These are phyloP conservation scores for Chytriomyces hyalinus DNA, from an alignment of 192 early-diverging fungal species.

Conservation along the genomic window DNA sequence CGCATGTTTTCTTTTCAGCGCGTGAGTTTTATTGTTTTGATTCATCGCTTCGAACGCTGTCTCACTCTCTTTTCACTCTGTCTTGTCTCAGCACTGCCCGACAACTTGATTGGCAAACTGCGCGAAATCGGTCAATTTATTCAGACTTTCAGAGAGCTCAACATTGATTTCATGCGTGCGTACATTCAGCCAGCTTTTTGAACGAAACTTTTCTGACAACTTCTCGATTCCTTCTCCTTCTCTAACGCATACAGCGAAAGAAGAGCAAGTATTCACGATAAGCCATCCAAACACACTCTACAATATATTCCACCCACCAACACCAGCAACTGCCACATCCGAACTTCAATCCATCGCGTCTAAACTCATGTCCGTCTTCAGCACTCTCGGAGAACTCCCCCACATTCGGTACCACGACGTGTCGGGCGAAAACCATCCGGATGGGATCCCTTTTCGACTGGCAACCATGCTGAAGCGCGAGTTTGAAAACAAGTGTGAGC, in stretches of 20 bases:
- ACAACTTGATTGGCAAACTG: slow-evolving; percentile 50
- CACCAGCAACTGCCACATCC: slow-evolving; percentile 6
- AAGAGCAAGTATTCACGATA: slow-evolving; percentile 54
- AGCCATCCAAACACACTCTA: slow-evolving; percentile 43
- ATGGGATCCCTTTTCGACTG: slow-evolving; percentile 43
- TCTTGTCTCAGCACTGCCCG: slow-evolving; percentile 63
- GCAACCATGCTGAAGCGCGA: slow-evolving; percentile 70
- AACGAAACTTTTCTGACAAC: neutral
- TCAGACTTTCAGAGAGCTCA: slow-evolving; percentile 49
- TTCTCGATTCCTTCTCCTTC: slow-evolving; percentile 4
- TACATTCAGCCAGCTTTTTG: neutral
- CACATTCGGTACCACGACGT: slow-evolving; percentile 86
- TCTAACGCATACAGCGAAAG: slow-evolving; percentile 42
- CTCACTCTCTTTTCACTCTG: neutral
- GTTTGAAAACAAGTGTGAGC: slow-evolving; percentile 77
- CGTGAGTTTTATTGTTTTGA: slow-evolving; percentile 38
- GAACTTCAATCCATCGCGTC: slow-evolving; percentile 43
- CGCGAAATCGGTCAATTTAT: slow-evolving; percentile 37
- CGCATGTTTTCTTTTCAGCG: slow-evolving; percentile 58
- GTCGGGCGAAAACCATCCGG: slow-evolving; percentile 54
- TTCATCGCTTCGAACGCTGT: neutral
- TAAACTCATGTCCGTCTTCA: slow-evolving; percentile 52
- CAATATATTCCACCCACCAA: slow-evolving; percentile 39
- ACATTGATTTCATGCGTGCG: slow-evolving; percentile 59
- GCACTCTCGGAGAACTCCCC: slow-evolving; percentile 52